These are phyloP conservation scores for Chrysosporium keratinophilum DNA, from an alignment of 2,329 filamentous ascomycete genomes.

Conservation along the genomic window DNA sequence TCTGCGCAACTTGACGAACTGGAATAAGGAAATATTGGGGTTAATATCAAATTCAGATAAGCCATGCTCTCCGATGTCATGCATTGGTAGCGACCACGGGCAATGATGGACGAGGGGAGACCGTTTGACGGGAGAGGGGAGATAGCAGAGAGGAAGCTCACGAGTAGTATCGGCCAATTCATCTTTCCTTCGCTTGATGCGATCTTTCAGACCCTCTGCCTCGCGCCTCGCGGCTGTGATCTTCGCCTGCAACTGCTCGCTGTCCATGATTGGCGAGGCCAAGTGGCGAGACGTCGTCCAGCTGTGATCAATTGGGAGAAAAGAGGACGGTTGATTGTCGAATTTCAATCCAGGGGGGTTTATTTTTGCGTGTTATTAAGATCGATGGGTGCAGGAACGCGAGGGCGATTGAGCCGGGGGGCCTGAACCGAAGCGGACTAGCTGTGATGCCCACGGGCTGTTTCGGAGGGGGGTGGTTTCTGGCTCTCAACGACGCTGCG, in stretches of 20 bases:
- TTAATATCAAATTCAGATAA: background rate
- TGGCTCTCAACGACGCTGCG: background rate
- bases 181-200: slow-evolving; percentile 99
- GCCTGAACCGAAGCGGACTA: background rate
- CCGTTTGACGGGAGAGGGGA: background rate
- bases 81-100: background rate
- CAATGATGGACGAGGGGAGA: background rate
- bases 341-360: background rate
- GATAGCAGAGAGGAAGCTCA: slow-evolving; percentile 46
- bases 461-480: background rate
- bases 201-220: slow-evolving; percentile 93
- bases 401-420: slow-evolving; percentile 10
- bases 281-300: background rate
- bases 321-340: slow-evolving; percentile 4
- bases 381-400: slow-evolving; percentile 9
- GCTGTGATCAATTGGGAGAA: slow-evolving; percentile 11
- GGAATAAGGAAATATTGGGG: background rate
- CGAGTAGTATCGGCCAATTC: slow-evolving; percentile 94
- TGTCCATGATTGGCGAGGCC: slow-evolving; percentile 40
- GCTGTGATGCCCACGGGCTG: slow-evolving; percentile 1
- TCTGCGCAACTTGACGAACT: slow-evolving; percentile 82
- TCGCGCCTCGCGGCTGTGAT: slow-evolving; percentile 89
- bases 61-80: background rate
- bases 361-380: slow-evolving; percentile 6
- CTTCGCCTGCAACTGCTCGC: slow-evolving; percentile 72